These are phyloP conservation scores for Miscanthus sacchariflorus DNA, from an alignment of 202 grass and related monocot species.

Conservation along the genomic window DNA sequence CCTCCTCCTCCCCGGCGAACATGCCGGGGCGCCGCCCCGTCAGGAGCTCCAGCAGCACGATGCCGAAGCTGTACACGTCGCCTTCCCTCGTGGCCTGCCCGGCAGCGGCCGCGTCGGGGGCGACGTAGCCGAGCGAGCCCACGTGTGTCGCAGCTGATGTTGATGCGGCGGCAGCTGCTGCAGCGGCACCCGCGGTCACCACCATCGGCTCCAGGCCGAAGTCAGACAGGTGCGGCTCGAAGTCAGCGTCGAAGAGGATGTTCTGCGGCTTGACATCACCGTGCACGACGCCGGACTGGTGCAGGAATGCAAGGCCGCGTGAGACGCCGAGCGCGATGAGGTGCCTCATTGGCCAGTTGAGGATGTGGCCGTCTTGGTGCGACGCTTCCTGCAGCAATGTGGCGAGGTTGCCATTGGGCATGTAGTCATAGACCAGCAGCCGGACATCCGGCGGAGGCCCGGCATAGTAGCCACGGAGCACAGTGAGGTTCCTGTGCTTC, in stretches of 20 bases:
- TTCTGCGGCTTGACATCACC: constrained; percentile 97
- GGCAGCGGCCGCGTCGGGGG: constrained; percentile 73
- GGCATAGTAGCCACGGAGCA: constrained; percentile 95
- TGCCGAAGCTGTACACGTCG: constrained; percentile 98
- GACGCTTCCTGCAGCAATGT: constrained; percentile 96
- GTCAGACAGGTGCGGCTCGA: constrained; percentile 95
- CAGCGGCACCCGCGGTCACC: constrained; percentile 83
- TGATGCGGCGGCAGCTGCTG: constrained; percentile 58
- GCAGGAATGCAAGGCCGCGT: constrained; percentile 83
- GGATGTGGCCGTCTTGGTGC: constrained; percentile 95
- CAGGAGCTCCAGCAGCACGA: constrained; percentile 89
- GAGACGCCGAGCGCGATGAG: constrained; percentile 95
- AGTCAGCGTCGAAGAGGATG: constrained; percentile 95
- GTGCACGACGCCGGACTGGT: constrained; percentile 87
- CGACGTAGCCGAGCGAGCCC: constrained; percentile 90
- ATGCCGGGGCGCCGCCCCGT: constrained; percentile 89
- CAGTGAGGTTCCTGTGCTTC: constrained; percentile 96
- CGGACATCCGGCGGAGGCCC: constrained; percentile 95
- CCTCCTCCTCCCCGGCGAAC: constrained; percentile 97
- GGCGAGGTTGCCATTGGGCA: constrained; percentile 98
- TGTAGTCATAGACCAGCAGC: constrained; percentile 94
- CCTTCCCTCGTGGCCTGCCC: constrained; percentile 92
- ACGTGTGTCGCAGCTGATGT: constrained; percentile 72
- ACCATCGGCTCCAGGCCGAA: constrained; percentile 95
- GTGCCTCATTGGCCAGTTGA: constrained; percentile 99